Base-by-base conservation (phyloP, 2,329 filamentous ascomycete genomes). In the Fusarium mangiferae region DNA sequence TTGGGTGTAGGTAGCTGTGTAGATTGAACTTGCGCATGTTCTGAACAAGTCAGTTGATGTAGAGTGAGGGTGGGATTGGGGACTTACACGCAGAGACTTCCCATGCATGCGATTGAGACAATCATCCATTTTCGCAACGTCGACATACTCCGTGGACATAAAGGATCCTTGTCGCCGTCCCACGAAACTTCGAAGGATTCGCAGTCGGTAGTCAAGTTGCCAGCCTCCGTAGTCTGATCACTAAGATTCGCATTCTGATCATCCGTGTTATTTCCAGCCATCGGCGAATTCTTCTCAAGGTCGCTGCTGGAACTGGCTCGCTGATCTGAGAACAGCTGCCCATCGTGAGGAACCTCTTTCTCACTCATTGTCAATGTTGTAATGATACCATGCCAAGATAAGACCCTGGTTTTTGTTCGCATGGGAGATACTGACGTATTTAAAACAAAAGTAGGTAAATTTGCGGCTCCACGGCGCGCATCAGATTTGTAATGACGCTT, bases 21-120 rank as follows among this genome's bases (percentile, higher is more conserved):
- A 97, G 75, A 96, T 89, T 8, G 94, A 95, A 41, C 92, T 94
- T 3, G 92, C 89, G 80, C 93, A 94, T 18, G 94, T 96, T 62
- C 92, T 94, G 18, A 1, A 18, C 0, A 24, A 18, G 7, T 70
- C 1, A 70, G 66, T n/a, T 22, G 17, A 1, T n/a, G 6, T 12
- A 10, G 4, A 20, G 13, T 11, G 0, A 7, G 10, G 28, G 7
- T 24, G 20, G 6, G 9, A 15, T 7, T 4, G 1, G 30, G 0
- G 24, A 57, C 70, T 71, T 71, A 74, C 70, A 73, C 70, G 38
- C 70, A 73, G 1, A 73, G 45, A 57, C 66, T 70, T 15, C 70
- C 67, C 12, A 65, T 41, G 17, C 70, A 74, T 1, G 67, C 70
- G 11, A 73, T 74, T 7, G 66, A 74, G 26, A 73, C 70, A 13